Evolutionary conservation across 1,284 basidiomycete species (phyloP).

Genomic region (Termitomyces sp.): DNA sequence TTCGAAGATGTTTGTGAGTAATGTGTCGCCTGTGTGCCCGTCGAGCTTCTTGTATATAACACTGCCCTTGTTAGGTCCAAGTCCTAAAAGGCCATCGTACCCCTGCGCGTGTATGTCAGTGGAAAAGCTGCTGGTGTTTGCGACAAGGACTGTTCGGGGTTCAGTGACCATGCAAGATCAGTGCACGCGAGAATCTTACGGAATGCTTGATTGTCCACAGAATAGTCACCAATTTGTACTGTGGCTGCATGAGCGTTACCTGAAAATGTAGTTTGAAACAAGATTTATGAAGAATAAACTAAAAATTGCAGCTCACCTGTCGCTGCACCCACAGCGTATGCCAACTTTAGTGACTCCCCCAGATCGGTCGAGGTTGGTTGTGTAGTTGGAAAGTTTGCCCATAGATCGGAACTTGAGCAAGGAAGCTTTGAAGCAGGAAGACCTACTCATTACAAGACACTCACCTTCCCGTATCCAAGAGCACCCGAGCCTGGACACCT

Average conservation of each 20-base stretch:
- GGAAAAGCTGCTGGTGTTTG: constrained; percentile 62
- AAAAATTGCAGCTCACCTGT: constrained; percentile 38
- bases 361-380: constrained; percentile 49
- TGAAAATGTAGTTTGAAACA: constrained; percentile 21
- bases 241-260: constrained; percentile 56
- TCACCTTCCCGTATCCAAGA: constrained; percentile 59
- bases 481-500: constrained; percentile 43
- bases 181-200: constrained; percentile 37
- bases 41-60: constrained; percentile 55
- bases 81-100: constrained; percentile 66
- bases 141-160: constrained; percentile 51
- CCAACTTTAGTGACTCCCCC: constrained; percentile 51
- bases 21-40: constrained; percentile 45
- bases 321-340: constrained; percentile 67
- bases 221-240: constrained; percentile 53
- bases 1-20: constrained; percentile 58
- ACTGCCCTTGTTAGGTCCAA: constrained; percentile 71
- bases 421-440: background rate
- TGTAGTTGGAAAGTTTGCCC: constrained; percentile 48
- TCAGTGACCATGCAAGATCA: background rate
- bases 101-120: constrained; percentile 55
- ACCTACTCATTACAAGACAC: background rate
- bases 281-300: background rate
- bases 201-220: constrained; percentile 63
- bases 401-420: constrained; percentile 55